A percentile compares a stretch with the other conserved stretches of the same genome.
These are phyloP conservation scores for Venturia effusa DNA, from an alignment of 2,329 filamentous ascomycete genomes.

Conservation along the genomic window DNA sequence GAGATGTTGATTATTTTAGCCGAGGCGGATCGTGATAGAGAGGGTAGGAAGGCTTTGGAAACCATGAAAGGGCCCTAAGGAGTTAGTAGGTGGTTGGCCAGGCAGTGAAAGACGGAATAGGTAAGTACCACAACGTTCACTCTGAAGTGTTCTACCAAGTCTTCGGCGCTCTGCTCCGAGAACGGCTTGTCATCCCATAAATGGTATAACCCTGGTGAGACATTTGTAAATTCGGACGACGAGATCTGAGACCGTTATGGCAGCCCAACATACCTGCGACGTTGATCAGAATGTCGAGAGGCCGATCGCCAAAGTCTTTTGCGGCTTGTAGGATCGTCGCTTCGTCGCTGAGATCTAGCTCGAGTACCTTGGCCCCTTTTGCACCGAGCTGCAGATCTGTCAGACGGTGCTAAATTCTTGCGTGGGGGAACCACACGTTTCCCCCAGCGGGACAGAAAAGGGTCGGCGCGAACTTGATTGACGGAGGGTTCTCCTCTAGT, in stretches of 20 bases:
- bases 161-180: constrained; percentile 12
- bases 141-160: not conserved
- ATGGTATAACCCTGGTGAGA: not conserved
- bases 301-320: not conserved
- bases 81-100: not conserved
- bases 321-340: not conserved
- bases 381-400: not conserved
- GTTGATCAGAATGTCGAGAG: constrained; percentile 6
- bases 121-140: constrained; percentile 15
- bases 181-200: constrained; percentile 13
- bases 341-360: not conserved
- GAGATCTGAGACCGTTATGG: not conserved
- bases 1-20: constrained; percentile 15
- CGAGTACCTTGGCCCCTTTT: constrained; percentile 3
- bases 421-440: not conserved
- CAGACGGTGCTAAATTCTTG: not conserved
- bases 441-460: not conserved
- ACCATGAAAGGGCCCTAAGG: constrained; percentile 6
- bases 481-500: not conserved
- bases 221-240: not conserved
- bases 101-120: not conserved
- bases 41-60: constrained; percentile 14
- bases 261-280: not conserved
- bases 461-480: not conserved
- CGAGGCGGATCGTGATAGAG: constrained; percentile 6